phyloP scores from a whole-genome alignment of 169 alveolate species.

The Sarcocystis neurona region DNA sequence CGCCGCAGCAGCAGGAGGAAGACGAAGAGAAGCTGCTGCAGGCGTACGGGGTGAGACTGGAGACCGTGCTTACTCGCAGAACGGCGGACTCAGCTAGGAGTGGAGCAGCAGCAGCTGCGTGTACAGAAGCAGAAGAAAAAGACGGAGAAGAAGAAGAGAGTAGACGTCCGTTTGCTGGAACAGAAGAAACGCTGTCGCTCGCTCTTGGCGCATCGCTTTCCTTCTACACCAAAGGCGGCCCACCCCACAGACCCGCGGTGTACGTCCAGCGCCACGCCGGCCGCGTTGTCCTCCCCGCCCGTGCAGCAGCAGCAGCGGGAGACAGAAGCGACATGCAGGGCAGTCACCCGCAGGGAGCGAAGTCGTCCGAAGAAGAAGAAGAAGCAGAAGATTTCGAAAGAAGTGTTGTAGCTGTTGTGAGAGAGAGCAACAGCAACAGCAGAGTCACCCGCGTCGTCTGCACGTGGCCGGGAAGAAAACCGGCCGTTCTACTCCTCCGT shows the following conservation, averaged over 20 bases:
- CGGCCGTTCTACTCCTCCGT: not conserved
- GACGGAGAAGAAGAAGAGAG: too few species aligned
- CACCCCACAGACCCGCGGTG: conserved; percentile 12
- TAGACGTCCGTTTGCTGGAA: too few species aligned
- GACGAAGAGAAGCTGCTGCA: too few species aligned
- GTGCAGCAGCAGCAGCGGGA: not conserved
- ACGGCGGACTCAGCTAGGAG: too few species aligned
- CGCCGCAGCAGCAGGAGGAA: too few species aligned
- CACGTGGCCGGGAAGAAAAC: not conserved
- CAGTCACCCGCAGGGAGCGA: not conserved
- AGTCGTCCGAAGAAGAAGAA: not conserved
- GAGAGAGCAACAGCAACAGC: too few species aligned
- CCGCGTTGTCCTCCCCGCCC: not conserved
- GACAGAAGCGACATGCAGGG: not conserved
- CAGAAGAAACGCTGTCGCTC: not conserved
- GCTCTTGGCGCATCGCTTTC: conserved; percentile 20
- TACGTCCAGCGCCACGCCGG: not conserved
- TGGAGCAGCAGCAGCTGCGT: too few species aligned
- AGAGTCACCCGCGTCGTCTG: conserved; percentile 10
- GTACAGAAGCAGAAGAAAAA: too few species aligned
- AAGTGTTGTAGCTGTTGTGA: too few species aligned
- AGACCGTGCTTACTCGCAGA: too few species aligned
- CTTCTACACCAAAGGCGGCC: conserved; percentile 39
- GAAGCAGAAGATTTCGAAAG: not conserved
- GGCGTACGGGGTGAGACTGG: too few species aligned